phyloP scores from a whole-genome alignment of 805 yeast species.

The Ascoidea tarda region DNA sequence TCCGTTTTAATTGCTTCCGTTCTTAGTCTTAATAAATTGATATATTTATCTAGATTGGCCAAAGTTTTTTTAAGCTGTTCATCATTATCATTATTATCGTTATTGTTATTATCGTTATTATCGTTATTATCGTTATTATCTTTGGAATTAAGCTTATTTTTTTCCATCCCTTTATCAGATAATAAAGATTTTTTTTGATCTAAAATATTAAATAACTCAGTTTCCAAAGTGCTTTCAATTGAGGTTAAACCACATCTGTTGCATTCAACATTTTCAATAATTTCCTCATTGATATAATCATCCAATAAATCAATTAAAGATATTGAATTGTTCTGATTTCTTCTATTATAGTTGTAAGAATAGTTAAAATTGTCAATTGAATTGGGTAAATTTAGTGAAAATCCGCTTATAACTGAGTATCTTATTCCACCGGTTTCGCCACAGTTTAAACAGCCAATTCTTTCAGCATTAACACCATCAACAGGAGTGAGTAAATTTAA shows the following conservation, averaged over 20 bases:
- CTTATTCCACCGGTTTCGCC: constrained; percentile 92
- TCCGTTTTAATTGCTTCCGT: constrained; percentile 35
- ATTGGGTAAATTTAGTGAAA: constrained; percentile 55
- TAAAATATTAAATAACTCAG: constrained; percentile 16
- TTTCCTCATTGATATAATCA: constrained; percentile 67
- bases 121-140: constrained; percentile 31
- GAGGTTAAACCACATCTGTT: constrained; percentile 75
- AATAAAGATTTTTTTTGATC: constrained; percentile 9
- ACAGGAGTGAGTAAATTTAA: constrained; percentile 70
- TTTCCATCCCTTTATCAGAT: constrained; percentile 15
- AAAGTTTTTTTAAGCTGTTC: too few species aligned
- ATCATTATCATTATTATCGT: constrained; percentile 37
- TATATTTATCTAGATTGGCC: too few species aligned
- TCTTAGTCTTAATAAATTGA: constrained; percentile 16
- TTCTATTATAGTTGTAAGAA: constrained; percentile 12
- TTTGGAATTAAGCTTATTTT: constrained; percentile 13
- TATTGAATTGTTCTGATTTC: constrained; percentile 6
- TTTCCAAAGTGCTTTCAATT: constrained; percentile 34
- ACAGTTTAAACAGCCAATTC: constrained; percentile 83
- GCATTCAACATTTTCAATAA: constrained; percentile 89
- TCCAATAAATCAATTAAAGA: constrained; percentile 38
- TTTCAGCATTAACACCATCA: constrained; percentile 77
- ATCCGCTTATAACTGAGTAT: constrained; percentile 62
- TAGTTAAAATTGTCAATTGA: constrained; percentile 25
- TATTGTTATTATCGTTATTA: constrained; percentile 64